Base-by-base conservation (phyloP, 768 basidiomycete species). In the Tephrocybe sp. region DNA sequence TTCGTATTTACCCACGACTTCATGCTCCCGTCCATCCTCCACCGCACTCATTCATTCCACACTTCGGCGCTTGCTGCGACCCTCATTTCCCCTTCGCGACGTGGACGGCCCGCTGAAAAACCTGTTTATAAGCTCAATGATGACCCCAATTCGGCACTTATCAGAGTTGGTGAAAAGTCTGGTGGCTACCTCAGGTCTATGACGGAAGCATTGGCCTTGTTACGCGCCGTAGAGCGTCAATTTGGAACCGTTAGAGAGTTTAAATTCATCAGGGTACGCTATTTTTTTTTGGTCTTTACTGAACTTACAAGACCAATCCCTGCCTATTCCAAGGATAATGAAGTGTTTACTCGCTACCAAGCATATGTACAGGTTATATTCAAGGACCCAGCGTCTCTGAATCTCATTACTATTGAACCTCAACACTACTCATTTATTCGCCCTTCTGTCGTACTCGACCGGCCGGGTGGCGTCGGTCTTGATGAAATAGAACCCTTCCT, bases 151-250 rank as follows among this genome's bases (percentile, higher is more conserved):
- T 39, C 51, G 17, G 51, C 45, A 42, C 9, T 25, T 3, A 34
- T 53, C 3, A 53, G 4, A 53, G 24, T 52, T 3, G 45, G 23
- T 1, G 3, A 20, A n/a, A 32, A 12, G n/a, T 5, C 40, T 9
- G 11, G 11, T 24, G 12, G 21, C 21, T 67, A 69, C 8, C 62
- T 80, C 14, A 62, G 58, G 3, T 77, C 76, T 28, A 76, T 83
- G 57, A 64, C 71, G 4, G 79, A 86, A 20, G 78, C 75, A 4
- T 71, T 77, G 7, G 69, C 77, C 40, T 69, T 83, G 40, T 61
- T 86, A 48, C 76, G 79, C 40, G 77, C 73, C 7, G 57, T 86
- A 24, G 85, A 88, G 66, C 72, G 73, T 15, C 75, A 73, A 48
- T 82, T 77, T 62, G 82, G 82, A 12, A 65, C 69, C 8, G 59